phyloP scores from a whole-genome alignment of 163 green algal species.

The Scenedesmus sp. region DNA sequence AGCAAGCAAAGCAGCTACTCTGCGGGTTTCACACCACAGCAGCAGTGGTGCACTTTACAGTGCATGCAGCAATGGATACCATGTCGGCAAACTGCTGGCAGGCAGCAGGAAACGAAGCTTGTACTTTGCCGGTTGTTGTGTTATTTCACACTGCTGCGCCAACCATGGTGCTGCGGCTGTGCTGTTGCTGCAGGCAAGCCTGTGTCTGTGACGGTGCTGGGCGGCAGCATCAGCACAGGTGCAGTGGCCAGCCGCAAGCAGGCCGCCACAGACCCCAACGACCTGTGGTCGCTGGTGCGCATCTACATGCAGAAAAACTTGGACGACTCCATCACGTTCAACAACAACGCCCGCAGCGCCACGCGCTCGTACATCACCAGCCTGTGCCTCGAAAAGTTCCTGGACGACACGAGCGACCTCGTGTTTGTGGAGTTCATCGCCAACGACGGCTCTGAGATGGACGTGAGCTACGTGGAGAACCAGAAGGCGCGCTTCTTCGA shows the following conservation, averaged over 20 bases:
- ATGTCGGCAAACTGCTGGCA: not conserved
- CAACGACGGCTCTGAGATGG: conserved; percentile 58
- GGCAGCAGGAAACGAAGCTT: not conserved
- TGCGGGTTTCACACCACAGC: not conserved
- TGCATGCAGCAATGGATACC: not conserved
- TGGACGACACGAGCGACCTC: conserved; percentile 51
- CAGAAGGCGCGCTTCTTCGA: conserved; percentile 55
- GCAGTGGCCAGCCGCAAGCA: conserved; percentile 54
- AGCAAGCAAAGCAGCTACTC: not conserved
- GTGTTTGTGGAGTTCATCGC: conserved; percentile 60
- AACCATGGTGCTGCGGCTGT: not conserved
- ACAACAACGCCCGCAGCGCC: conserved; percentile 53
- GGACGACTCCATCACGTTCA: conserved; percentile 31
- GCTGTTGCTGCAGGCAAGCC: conserved; percentile 37
- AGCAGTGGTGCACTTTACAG: not conserved
- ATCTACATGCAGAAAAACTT: conserved; percentile 54
- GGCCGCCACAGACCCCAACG: conserved; percentile 46
- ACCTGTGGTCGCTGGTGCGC: conserved; percentile 51
- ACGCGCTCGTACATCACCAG: conserved; percentile 49
- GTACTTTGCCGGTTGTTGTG: not conserved
- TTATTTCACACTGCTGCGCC: not conserved
- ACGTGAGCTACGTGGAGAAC: conserved; percentile 29
- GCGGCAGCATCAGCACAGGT: conserved; percentile 55
- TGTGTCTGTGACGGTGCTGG: conserved; percentile 42
- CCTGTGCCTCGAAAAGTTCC: conserved; percentile 55